These are phyloP conservation scores for Gnomoniopsis smithogilvyi DNA, from an alignment of 2,329 filamentous ascomycete genomes.

Conservation along the genomic window DNA sequence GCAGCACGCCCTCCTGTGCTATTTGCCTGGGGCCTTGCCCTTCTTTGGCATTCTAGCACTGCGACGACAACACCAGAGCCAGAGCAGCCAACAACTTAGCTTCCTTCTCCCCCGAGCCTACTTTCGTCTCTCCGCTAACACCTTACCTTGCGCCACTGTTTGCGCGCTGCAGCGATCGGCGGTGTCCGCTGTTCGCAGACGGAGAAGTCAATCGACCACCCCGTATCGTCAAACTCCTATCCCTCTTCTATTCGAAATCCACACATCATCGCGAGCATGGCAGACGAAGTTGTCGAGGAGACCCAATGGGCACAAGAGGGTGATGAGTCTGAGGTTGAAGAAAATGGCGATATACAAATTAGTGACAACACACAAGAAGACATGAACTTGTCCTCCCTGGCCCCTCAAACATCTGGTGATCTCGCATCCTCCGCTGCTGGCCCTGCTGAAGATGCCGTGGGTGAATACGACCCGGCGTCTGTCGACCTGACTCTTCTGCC, in stretches of 20 bases:
- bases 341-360: slow-evolving; percentile 26
- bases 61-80: not conserved
- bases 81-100: no score
- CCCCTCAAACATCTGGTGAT: slow-evolving; percentile 48
- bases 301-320: slow-evolving; percentile 50
- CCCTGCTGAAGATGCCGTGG: slow-evolving; percentile 44
- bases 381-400: slow-evolving; percentile 39
- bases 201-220: no score
- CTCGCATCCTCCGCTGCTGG: slow-evolving; percentile 39
- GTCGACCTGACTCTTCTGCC: slow-evolving; percentile 35
- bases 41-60: not conserved
- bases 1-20: not conserved
- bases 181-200: no score
- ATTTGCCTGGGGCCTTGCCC: not conserved
- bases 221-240: not conserved
- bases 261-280: slow-evolving; percentile 9
- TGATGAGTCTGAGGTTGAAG: slow-evolving; percentile 54
- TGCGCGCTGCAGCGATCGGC: no score
- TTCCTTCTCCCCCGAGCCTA: no score
- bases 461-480: slow-evolving; percentile 58
- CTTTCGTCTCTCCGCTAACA: no score
- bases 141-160: no score
- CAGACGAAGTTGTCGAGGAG: slow-evolving; percentile 22
- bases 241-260: slow-evolving; percentile 9
- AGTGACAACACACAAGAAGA: slow-evolving; percentile 51